Evolutionary conservation across 2,329 filamentous ascomycete species (phyloP).

Genomic region (Diaporthe vexans): DNA sequence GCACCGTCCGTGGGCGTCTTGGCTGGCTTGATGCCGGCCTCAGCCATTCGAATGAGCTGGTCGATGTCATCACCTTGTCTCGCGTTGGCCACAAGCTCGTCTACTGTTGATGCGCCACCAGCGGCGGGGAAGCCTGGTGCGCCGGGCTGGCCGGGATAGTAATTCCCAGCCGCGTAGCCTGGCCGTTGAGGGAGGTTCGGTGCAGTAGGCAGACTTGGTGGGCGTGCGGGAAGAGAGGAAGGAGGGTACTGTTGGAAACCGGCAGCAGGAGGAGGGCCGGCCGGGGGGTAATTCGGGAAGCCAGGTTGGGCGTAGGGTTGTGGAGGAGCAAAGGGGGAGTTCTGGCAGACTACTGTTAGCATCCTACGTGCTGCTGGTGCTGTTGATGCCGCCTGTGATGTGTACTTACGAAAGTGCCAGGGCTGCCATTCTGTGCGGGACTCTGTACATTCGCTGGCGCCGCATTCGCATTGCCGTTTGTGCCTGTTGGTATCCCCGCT

Average conservation of each 20-base stretch:
- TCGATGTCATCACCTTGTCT: constrained; percentile 73
- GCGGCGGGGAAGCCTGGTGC: constrained; percentile 47
- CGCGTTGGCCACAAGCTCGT: constrained; percentile 62
- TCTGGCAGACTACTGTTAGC: constrained; percentile 49
- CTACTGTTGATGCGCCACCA: constrained; percentile 59
- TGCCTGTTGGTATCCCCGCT: constrained; percentile 68
- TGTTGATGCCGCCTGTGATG: constrained; percentile 22
- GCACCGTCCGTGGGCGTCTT: constrained; percentile 49
- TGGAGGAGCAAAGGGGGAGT: constrained; percentile 60
- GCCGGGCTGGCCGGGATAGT: constrained; percentile 47
- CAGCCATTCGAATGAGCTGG: constrained; percentile 74
- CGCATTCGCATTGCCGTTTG: constrained; percentile 68
- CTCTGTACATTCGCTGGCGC: constrained; percentile 66
- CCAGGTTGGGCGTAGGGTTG: constrained; percentile 48
- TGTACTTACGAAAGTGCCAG: constrained; percentile 70
- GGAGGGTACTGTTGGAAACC: constrained; percentile 50
- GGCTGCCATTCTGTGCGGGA: constrained; percentile 65
- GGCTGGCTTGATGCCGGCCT: constrained; percentile 69
- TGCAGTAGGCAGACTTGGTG: constrained; percentile 51
- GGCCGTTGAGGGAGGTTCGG: constrained; percentile 49
- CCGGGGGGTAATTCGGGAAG: constrained; percentile 51
- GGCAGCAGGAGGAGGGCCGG: constrained; percentile 51
- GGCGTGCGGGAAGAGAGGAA: constrained; percentile 62
- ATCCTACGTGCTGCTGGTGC: constrained; percentile 4
- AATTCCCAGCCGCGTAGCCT: constrained; percentile 46